Conservation (phyloP, 805 yeast genomes). For the Sugiyamaella valdiviana region DNA sequence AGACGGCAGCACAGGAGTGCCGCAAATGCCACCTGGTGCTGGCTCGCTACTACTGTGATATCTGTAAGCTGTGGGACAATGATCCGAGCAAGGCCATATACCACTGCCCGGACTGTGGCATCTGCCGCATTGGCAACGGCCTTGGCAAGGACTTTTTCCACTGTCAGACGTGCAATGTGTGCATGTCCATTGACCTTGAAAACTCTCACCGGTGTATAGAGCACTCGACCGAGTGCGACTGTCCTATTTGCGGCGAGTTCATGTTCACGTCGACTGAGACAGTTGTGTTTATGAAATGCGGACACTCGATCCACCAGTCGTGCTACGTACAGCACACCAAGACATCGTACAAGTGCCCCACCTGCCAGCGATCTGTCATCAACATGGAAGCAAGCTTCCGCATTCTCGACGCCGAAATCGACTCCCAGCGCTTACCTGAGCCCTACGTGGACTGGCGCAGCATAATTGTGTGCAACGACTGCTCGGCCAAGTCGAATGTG, state of each 20-base stretch:
- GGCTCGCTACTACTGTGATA: constrained; percentile 70
- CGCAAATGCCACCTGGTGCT: constrained; percentile 57
- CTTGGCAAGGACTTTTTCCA: constrained; percentile 86
- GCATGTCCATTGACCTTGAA: constrained; percentile 72
- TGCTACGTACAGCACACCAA: constrained; percentile 80
- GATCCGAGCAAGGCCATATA: constrained; percentile 69
- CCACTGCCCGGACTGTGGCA: constrained; percentile 90
- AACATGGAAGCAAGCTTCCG: constrained; percentile 88
- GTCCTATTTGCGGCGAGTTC: constrained; percentile 90
- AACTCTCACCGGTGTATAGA: constrained; percentile 79
- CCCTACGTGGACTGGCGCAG: constrained; percentile 75
- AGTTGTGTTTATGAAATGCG: constrained; percentile 89
- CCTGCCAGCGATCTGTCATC: constrained; percentile 75
- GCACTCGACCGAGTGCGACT: constrained; percentile 81
- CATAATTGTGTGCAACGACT: constrained; percentile 67
- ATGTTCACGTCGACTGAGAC: constrained; percentile 76
- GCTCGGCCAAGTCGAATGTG: constrained; percentile 72
- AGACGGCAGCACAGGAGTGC: constrained; percentile 66
- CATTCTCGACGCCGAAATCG: constrained; percentile 77
- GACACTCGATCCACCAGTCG: constrained; percentile 84
- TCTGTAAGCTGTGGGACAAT: constrained; percentile 80
- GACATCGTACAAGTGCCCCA: constrained; percentile 85
- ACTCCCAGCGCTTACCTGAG: constrained; percentile 67
- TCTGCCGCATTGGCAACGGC: constrained; percentile 86
- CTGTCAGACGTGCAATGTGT: constrained; percentile 83